phyloP scores from a whole-genome alignment of 805 yeast genomes.

The Ogataea trehaloabstinens region DNA sequence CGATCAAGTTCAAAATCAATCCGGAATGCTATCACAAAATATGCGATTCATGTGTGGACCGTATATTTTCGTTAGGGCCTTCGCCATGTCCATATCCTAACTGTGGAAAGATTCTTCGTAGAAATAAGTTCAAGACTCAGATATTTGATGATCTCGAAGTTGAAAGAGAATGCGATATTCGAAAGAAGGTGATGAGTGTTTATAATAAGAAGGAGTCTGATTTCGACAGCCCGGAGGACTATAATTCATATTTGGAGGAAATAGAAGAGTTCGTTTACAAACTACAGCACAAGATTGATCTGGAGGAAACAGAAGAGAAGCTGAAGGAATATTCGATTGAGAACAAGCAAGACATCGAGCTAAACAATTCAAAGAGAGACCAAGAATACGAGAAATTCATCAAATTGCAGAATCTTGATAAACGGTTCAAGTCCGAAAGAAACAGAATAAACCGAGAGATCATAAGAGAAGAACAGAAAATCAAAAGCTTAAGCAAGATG shows the following conservation, averaged over 20 bases:
- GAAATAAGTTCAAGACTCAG: conserved; percentile 88
- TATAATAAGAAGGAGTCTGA: conserved; percentile 81
- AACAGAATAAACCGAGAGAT: conserved; percentile 65
- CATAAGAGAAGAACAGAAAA: conserved; percentile 46
- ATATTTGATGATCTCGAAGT: conserved; percentile 87
- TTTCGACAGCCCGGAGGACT: conserved; percentile 58
- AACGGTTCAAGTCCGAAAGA: conserved; percentile 64
- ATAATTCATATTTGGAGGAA: conserved; percentile 77
- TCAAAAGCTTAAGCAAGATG: conserved; percentile 44
- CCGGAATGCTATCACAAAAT: conserved; percentile 98
- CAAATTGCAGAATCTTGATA: conserved; percentile 65
- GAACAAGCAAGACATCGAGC: conserved; percentile 71
- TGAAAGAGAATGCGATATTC: conserved; percentile 88
- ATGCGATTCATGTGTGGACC: conserved; percentile 94
- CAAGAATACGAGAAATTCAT: conserved; percentile 67
- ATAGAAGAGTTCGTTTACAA: conserved; percentile 81
- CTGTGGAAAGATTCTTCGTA: conserved; percentile 83
- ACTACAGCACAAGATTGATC: conserved; percentile 65
- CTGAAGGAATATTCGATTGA: conserved; percentile 67
- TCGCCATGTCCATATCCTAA: conserved; percentile 94
- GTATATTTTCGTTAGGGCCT: conserved; percentile 92
- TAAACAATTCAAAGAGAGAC: conserved; percentile 70
- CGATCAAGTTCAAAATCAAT: conserved; percentile 86
- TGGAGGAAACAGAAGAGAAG: conserved; percentile 61
- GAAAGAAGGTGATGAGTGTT: conserved; percentile 71